phyloP scores from a whole-genome alignment of 2,329 filamentous ascomycete genomes.

The Aurifilum marmelostoma region DNA sequence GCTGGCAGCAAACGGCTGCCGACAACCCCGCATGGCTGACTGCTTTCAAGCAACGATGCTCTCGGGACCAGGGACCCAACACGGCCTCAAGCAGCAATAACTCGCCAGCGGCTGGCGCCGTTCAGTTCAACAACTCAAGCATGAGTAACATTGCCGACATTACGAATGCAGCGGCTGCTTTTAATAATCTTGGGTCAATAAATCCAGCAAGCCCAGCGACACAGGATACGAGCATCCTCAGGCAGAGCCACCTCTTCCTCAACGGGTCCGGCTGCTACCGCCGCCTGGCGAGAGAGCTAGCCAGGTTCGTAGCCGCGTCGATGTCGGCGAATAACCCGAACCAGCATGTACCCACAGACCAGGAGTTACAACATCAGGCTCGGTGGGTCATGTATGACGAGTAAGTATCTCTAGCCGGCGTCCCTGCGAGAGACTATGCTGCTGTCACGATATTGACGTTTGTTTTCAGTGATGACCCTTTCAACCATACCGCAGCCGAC shows the following conservation, averaged over 20 bases:
- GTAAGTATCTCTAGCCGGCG: slow-evolving; percentile 42
- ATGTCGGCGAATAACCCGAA: slow-evolving; percentile 65
- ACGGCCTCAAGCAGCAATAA: slow-evolving; percentile 26
- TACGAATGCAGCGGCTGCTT: not conserved
- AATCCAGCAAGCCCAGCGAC: not conserved
- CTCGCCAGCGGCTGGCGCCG: slow-evolving; percentile 23
- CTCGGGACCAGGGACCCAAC: slow-evolving; percentile 33
- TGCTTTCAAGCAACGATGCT: slow-evolving; percentile 55
- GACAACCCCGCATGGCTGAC: slow-evolving; percentile 59
- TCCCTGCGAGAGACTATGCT: not conserved
- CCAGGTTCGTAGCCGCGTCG: slow-evolving; percentile 54
- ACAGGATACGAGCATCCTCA: not conserved
- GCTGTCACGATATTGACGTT: not conserved
- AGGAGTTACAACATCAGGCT: slow-evolving; percentile 67
- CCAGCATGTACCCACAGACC: slow-evolving; percentile 60
- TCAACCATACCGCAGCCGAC: slow-evolving; percentile 67
- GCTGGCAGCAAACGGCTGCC: slow-evolving; percentile 66
- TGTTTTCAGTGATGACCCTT: slow-evolving; percentile 58
- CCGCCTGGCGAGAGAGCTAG: slow-evolving; percentile 57
- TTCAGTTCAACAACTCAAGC: not conserved
- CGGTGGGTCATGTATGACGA: slow-evolving; percentile 66
- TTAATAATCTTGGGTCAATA: not conserved
- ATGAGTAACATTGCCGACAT: not conserved
- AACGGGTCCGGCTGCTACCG: slow-evolving; percentile 65
- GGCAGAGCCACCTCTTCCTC: slow-evolving; percentile 49